Evolutionary conservation across 371 early-diverging fungal species (phyloP), one percentile per base, ranked within the genome.

Genomic region (Umbelopsis sp.): DNA sequence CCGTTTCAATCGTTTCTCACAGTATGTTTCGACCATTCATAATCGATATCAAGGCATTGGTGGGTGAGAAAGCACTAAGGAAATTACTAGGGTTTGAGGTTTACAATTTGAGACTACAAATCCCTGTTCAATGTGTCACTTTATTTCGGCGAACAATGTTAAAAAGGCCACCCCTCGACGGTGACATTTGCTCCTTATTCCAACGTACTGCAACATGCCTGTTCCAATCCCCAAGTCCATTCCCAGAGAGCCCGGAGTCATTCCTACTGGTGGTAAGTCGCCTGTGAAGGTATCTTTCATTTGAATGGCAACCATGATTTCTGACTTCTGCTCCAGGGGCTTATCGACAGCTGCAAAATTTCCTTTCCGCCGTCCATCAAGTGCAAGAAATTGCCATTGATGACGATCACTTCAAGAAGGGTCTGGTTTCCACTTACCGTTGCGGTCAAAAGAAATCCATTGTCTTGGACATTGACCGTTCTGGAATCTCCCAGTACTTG

Each of bases 341-440:
- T 0, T 57, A 57, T 18, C 57, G 29, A 29, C 37, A 57, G 16
- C 35, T 57, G 1, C 57, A 57, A 1, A 37, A 57, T 4, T 57
- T 57, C 18, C 35, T 57, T 37, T 4, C 22, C 0, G 35, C 16
- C 1, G 11, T 32, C 35, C 11, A 32, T 29, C 12, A 25, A 35
- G 57, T 32, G 0, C 35, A 57, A 18, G 32, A 57, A 35, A n/a
- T 57, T 18, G 10, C 57, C 18, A 57, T 57, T 35, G 35, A 32
- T 32, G 57, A 57, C 5, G 57, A 57, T 18, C 37, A 57, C 35
- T 57, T 32, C 35, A 29, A 57, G 35, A 57, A 57, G 32, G 57
- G 57, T n/a, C 35, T 57, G 32, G 57, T 57, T 1, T 57, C 32
- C 35, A 37, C 57, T 35, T 4, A 16, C 57, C 29, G 35, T 29